phyloP scores from a whole-genome alignment of 2,329 filamentous ascomycete species.

The Trichocomaceae sp. region DNA sequence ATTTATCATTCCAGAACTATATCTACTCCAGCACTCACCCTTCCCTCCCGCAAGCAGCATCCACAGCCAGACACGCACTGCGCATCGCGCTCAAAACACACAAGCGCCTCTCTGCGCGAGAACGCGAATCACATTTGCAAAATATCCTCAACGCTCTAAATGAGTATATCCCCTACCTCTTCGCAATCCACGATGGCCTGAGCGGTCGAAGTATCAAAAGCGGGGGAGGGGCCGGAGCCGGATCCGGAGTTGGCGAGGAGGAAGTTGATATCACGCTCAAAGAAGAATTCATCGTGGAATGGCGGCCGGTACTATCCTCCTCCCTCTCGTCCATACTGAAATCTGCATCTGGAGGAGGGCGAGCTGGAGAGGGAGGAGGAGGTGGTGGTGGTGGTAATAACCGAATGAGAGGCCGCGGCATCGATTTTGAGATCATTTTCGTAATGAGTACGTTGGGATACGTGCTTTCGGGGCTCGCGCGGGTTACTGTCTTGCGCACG shows the following conservation, averaged over 20 bases:
- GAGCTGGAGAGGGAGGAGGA: background rate
- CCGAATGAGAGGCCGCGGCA: constrained; percentile 61
- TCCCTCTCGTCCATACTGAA: constrained; percentile 37
- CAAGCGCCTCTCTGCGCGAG: constrained; percentile 70
- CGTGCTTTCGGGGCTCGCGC: constrained; percentile 64
- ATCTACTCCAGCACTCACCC: constrained; percentile 79
- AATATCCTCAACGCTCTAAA: constrained; percentile 63
- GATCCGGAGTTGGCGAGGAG: constrained; percentile 7
- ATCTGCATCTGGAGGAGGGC: too few species aligned
- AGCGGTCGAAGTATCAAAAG: constrained; percentile 37
- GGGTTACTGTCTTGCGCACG: constrained; percentile 60
- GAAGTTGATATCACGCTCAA: constrained; percentile 61
- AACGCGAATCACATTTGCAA: constrained; percentile 64
- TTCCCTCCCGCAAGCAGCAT: constrained; percentile 74
- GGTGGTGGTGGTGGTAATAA: constrained; percentile 45
- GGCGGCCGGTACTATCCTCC: constrained; percentile 71
- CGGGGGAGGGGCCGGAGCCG: constrained; percentile 27
- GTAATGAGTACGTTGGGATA: constrained; percentile 69
- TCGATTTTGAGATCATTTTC: constrained; percentile 81
- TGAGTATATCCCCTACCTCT: constrained; percentile 75
- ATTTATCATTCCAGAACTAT: constrained; percentile 71
- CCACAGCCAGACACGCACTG: constrained; percentile 75
- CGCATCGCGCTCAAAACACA: constrained; percentile 79
- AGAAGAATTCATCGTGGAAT: constrained; percentile 63
- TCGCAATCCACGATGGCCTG: constrained; percentile 70